Percentiles rank a stretch among this genome's conserved stretches.
Evolutionary conservation across 2,329 filamentous ascomycete genomes (phyloP).

Genomic region (Aureobasidium sp.): DNA sequence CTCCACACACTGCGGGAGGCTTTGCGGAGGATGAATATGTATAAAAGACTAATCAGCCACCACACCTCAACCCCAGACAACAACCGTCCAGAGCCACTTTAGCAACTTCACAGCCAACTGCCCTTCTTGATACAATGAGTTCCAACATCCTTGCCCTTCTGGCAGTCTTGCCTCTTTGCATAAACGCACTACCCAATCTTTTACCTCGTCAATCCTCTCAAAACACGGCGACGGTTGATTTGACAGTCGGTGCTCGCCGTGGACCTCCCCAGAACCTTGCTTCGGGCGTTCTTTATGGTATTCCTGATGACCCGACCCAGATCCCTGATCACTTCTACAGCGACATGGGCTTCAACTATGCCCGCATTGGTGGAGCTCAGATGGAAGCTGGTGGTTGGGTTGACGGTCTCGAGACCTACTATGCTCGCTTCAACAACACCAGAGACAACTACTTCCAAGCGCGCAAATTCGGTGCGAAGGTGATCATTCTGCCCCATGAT

Average conservation of each 20-base stretch:
- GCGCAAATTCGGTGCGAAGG: slow-evolving; percentile 27
- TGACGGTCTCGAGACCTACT: slow-evolving; percentile 26
- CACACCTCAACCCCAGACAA: too few species aligned
- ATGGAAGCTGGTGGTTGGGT: slow-evolving; percentile 36
- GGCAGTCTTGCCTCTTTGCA: neutral
- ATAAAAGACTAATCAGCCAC: too few species aligned
- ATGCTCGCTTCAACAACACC: slow-evolving; percentile 38
- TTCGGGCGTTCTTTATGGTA: slow-evolving; percentile 39
- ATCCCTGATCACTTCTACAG: slow-evolving; percentile 36
- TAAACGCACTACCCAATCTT: neutral
- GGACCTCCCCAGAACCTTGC: slow-evolving; percentile 34
- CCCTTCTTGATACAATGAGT: too few species aligned
- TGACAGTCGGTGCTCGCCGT: slow-evolving; percentile 3
- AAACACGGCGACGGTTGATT: neutral
- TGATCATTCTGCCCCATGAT: slow-evolving; percentile 23
- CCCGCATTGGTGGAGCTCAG: slow-evolving; percentile 38
- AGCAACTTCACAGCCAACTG: too few species aligned
- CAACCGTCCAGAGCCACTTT: too few species aligned
- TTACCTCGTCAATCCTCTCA: neutral
- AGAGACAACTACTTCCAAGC: slow-evolving; percentile 42
- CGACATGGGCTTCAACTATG: slow-evolving; percentile 37
- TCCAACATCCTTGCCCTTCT: neutral
- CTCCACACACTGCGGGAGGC: too few species aligned
- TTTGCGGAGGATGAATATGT: too few species aligned
- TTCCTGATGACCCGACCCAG: slow-evolving; percentile 33